These are phyloP conservation scores for Crepidotus variabilis DNA, from an alignment of 768 basidiomycete genomes.

Conservation along the genomic window DNA sequence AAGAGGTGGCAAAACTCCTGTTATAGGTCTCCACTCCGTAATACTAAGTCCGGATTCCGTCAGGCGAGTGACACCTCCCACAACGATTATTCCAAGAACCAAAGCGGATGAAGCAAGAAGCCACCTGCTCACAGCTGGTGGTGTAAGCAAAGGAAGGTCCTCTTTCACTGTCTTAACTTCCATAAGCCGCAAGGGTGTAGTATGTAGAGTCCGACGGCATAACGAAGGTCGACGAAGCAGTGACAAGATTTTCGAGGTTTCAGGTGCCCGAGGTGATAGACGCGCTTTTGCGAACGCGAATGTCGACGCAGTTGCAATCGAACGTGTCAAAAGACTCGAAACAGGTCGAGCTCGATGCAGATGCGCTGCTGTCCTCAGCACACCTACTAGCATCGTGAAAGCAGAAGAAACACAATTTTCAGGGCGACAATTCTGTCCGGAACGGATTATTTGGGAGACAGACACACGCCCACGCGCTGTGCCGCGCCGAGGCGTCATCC, in stretches of 20 bases:
- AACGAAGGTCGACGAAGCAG: not conserved
- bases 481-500: not conserved
- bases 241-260: not conserved
- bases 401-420: not conserved
- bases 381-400: constrained; percentile 21
- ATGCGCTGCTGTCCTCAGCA: constrained; percentile 18
- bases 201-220: constrained; percentile 1
- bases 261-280: not conserved
- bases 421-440: no score
- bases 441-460: no score
- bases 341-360: constrained; percentile 1
- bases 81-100: constrained; percentile 89
- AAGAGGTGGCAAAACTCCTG: constrained; percentile 84
- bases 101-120: constrained; percentile 80
- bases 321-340: not conserved
- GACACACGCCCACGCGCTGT: not conserved
- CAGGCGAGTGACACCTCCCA: constrained; percentile 93
- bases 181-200: not conserved
- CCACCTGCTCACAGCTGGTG: constrained; percentile 78
- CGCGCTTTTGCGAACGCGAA: not conserved
- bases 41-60: constrained; percentile 98
- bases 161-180: constrained; percentile 2
- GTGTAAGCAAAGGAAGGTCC: constrained; percentile 52
- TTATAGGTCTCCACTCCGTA: constrained; percentile 95
- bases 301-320: not conserved